Evolutionary conservation across 768 basidiomycete genomes (phyloP), one percentile per base, ranked within the genome.

Genomic region (Mycena crocata): DNA sequence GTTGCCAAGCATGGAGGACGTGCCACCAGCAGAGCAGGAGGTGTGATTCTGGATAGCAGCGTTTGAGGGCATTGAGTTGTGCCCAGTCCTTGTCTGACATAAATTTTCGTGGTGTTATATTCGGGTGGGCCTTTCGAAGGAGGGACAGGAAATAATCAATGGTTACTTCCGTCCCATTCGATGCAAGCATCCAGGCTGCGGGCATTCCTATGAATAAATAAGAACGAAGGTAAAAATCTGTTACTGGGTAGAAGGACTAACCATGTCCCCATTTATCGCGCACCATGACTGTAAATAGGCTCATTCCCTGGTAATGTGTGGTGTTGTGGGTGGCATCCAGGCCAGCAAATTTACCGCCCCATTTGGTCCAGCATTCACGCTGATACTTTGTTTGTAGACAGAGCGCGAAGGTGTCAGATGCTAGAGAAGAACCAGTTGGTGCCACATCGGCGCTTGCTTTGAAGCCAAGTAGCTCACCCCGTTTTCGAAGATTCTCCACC

Each of bases 291-390:
- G 69, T 67, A 40, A 57, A 63, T 3, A 72, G 69, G 1, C 35
- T 55, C 23, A 69, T 44, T 30, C 59, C 51, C 10, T 51, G 24
- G 45, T 72, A 72, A 10, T 50, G 19, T 0, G 71, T 70, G 4
- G 62, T 65, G 44, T 71, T 68, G 48, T 71, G 66, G 4, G 69
- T 70, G 3, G 57, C 69, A 42, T 71, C 70, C n/a, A 71, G 42
- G 9, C 67, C 57, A 0, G 48, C 63, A 52, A 71, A 64, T 26
- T 55, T 31, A 0, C 39, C 21, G 35, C 67, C 70, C 34, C 64
- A 61, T 39, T 68, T 57, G 21, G 23, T 7, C 26, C 28, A 71
- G 39, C 57, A 60, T 35, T 68, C 30, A 8, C 54, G 39, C 54
- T 71, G 70, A 26, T 56, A 71, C 10, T 35, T 34, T 0, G 62